These are phyloP conservation scores for Zymoseptoria passerinii DNA, from an alignment of 2,329 filamentous ascomycete genomes.

Conservation along the genomic window DNA sequence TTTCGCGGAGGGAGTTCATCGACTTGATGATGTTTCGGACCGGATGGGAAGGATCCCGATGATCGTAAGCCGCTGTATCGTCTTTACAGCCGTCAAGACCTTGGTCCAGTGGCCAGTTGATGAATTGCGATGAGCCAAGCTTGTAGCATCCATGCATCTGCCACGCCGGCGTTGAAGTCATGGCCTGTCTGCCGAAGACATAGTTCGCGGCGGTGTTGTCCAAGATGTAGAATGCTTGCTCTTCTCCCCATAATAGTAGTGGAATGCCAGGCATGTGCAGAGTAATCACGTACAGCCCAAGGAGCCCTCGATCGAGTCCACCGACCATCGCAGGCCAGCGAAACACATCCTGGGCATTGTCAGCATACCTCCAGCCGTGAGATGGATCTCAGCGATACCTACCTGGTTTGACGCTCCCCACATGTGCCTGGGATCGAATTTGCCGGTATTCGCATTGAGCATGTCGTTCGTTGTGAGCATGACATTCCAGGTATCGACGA, in stretches of 20 bases:
- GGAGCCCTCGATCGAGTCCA: conserved; percentile 46
- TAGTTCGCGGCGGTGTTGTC: conserved; percentile 56
- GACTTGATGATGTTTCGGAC: conserved; percentile 50
- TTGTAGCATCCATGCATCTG: conserved; percentile 53
- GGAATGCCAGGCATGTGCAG: conserved; percentile 51
- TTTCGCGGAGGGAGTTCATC: conserved; percentile 50
- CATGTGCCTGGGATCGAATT: conserved; percentile 54
- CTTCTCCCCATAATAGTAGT: conserved; percentile 52
- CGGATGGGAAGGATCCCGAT: conserved; percentile 52
- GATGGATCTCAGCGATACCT: not conserved
- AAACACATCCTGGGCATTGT: conserved; percentile 38
- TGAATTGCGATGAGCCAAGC: conserved; percentile 47
- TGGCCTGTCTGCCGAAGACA: conserved; percentile 53
- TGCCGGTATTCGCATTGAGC: conserved; percentile 47
- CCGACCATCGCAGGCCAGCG: conserved; percentile 51
- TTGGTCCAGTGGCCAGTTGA: conserved; percentile 46
- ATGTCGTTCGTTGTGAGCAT: conserved; percentile 51
- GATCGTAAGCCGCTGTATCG: conserved; percentile 47
- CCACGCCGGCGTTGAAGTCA: conserved; percentile 52
- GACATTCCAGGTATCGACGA: conserved; percentile 44
- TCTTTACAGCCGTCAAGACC: conserved; percentile 47
- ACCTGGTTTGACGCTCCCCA: conserved; percentile 56
- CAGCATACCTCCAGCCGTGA: not conserved
- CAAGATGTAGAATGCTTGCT: conserved; percentile 53
- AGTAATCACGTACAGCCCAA: conserved; percentile 50